Evolutionary conservation across 1,284 basidiomycete species (phyloP), one percentile per base, ranked within the genome.

Genomic region (Cystobasidium sp.): DNA sequence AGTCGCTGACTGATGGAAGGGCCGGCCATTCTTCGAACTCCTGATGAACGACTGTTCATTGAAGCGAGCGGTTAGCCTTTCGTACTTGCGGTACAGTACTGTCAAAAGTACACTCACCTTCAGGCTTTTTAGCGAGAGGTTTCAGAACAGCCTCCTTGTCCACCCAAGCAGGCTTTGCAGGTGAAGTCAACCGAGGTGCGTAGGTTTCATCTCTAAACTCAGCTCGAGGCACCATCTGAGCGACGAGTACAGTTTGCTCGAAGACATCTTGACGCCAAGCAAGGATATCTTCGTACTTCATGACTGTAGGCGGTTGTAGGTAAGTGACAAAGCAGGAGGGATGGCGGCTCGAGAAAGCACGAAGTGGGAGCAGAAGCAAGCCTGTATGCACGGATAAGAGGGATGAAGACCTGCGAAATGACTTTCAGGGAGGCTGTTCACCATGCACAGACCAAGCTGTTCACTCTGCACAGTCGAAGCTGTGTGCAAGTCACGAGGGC

Each of bases 281-380:
- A 5, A 73, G 63, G 37, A 73, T 66, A 14, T 73, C 63, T 44
- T 73, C 70, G 70, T 73, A 73, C 46, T 73, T 73, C 70, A 73
- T 73, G 10, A 22, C 37, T 59, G 43, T 16, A n/a, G 31, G 39
- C 24, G 37, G 37, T 16, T n/a, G 20, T 10, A 41, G 65, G 31
- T 49, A 37, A 31, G 31, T 31, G 31, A 31, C 31, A 31, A 31
- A 5, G 31, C 31, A 31, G 31, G 5, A 2, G 5, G 31, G 63
- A 24, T 44, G 16, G 16, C 22, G 41, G 43, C 31, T 31, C 31
- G 31, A 5, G 31, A 5, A 31, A 31, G 31, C 31, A 31, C 31
- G 5, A 31, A 31, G 31, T 31, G 31, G 31, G 31, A 31, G 31
- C 31, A 31, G 31, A 31, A 31, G 31, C 31, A 31, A 31, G 31